Base-by-base conservation (phyloP, 805 yeast species). In the Candida piceae region DNA sequence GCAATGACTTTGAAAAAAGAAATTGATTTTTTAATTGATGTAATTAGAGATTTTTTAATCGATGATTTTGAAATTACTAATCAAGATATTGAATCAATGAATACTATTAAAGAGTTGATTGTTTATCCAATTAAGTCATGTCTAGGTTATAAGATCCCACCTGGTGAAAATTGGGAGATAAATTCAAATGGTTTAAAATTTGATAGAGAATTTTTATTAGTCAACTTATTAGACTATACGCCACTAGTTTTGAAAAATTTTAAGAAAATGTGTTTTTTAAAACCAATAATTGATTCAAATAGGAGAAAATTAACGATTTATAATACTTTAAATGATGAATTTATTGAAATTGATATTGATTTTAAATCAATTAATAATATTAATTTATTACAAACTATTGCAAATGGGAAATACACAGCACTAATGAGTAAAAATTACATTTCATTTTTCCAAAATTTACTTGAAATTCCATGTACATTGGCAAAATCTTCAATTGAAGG, bases 91-190 rank as follows among this genome's bases (percentile, higher is more conserved):
- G 18, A 31, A 8, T 4, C 31, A 12, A 21, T 36, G 17, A 17
- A 49, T 15, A 15, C 7, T 12, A 41, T 67, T 12, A 38, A 45
- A 18, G 39, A 47, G 12, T 19, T 67, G 18, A 39, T 45, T 16
- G 52, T 66, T 1, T 69, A 60, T 45, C 74, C 74, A 2, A 63
- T 69, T 32, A 69, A 69, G 38, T 67, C 72, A 6, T 69, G 74
- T 40, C 57, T 50, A 3, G 69, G 63, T 1, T 55, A 46, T 30
- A 30, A 36, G 12, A 47, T 69, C 8, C 57, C 61, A 0, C 19
- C 24, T 3, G 43, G 39, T 8, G 15, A 26, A 0, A 33, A 38
- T 3, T 65, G 70, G 69, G 39, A 44, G 10, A 49, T 67, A 1
- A 38, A 40, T 3, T 31, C 29, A 3, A 36, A 36, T 7, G 74